Evolutionary conservation across 371 early-diverging fungal genomes (phyloP), one percentile per base, ranked within the genome.

Genomic region (Apophysomyces variabilis): DNA sequence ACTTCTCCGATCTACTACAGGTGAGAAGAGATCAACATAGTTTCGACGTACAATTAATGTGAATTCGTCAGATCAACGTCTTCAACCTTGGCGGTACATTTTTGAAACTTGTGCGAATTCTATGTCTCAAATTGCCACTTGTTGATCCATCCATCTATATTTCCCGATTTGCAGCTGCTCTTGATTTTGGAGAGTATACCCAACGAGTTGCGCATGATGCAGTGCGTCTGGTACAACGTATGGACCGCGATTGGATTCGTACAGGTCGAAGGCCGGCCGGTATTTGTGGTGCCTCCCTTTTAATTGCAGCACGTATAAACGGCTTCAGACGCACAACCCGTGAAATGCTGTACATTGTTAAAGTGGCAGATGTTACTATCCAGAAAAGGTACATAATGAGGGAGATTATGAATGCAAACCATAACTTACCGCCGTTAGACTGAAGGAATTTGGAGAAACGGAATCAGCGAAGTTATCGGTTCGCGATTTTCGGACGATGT

Each of bases 231-330:
- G 94, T 97, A 3, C 89, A 90, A 61, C 89, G 99, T 57, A 98
- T 99, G 99, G 93, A 96, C 61, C 87, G 98, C 57, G 99, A 99
- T 84, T 99, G 99, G 99, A 97, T 99, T 62, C 85, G 91, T 50
- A 90, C 89, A 1, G 99, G 99, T 47, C 89, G 99, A 70, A 87
- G 97, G 16, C 99, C 99, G 7, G 92, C 97, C n/a, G 99, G 99
- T 71, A 90, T 99, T 38, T 99, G 99, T 81, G 99, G 98, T 37
- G 99, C 99, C 4, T 90, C 96, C 62, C 75, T 99, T 50, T 82
- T 97, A 54, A 92, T 99, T 67, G 96, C 99, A 1, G 94, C 96
- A 7, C 77, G 99, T 63, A 96, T 99, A 90, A 92, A 98, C 69
- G 93, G 93, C 36, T 98, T 95, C 68, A 83, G 90, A 56, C 88